A percentile compares a stretch with the other conserved stretches of the same genome.
Conservation (phyloP, 345 rosid genomes). For the Murraya koenigii region DNA sequence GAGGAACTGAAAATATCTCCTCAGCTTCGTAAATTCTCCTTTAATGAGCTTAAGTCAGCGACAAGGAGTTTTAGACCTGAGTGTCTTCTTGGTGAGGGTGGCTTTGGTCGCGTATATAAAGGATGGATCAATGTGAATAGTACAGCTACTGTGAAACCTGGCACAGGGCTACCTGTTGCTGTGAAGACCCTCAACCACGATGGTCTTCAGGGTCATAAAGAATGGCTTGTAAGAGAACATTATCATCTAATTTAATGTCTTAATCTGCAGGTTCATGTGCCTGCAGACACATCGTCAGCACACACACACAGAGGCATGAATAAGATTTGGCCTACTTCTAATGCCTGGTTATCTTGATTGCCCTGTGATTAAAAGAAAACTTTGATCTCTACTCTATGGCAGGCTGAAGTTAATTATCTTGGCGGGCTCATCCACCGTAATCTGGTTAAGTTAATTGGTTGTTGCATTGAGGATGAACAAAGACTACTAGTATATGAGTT, state of each 20-base stretch:
- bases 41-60: constrained; percentile 33
- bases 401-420: constrained; percentile 62
- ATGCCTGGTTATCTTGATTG: neutral
- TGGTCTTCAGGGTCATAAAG: constrained; percentile 61
- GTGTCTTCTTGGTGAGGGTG: constrained; percentile 44
- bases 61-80: constrained; percentile 39
- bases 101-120: constrained; percentile 56
- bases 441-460: constrained; percentile 55
- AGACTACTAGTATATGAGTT: constrained; percentile 59
- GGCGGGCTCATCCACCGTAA: constrained; percentile 57
- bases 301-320: neutral
- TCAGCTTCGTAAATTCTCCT: constrained; percentile 38
- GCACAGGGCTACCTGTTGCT: constrained; percentile 45
- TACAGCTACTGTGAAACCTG: constrained; percentile 36
- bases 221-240: constrained; percentile 51
- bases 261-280: neutral
- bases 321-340: constrained; percentile 2
- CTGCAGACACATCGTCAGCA: neutral
- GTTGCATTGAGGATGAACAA: constrained; percentile 62
- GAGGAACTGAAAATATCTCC: constrained; percentile 39
- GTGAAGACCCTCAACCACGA: constrained; percentile 50
- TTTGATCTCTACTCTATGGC: constrained; percentile 1
- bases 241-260: neutral
- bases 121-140: constrained; percentile 47
- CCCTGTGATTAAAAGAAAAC: constrained; percentile 1